phyloP scores from a whole-genome alignment of 345 rosid genomes.

The Limnanthes douglasii region DNA sequence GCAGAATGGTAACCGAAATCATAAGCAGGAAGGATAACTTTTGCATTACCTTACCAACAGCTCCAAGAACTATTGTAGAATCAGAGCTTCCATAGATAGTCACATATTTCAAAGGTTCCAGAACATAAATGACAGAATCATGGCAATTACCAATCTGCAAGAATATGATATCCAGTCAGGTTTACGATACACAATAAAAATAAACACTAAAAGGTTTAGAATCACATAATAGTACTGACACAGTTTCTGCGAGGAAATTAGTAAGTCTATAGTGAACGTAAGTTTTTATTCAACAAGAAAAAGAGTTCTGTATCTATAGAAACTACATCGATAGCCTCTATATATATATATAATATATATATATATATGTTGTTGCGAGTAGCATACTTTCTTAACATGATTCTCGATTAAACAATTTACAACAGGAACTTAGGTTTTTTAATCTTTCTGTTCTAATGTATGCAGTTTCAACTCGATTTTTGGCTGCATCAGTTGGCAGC shows the following conservation, averaged over 20 bases:
- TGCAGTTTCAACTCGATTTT: too few relatives aligned
- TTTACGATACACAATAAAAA: slow-evolving; percentile 9
- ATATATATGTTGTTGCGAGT: too few relatives aligned
- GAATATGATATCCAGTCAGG: too few relatives aligned
- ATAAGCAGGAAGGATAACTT: slow-evolving; percentile 3
- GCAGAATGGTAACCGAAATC: not conserved
- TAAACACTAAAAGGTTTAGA: too few relatives aligned
- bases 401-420: too few relatives aligned
- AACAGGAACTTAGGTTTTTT: too few relatives aligned
- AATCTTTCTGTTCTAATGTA: too few relatives aligned
- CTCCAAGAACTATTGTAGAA: slow-evolving; percentile 91
- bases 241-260: slow-evolving; percentile 2
- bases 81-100: slow-evolving; percentile 95
- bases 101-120: slow-evolving; percentile 85
- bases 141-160: slow-evolving; percentile 89
- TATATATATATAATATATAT: too few relatives aligned
- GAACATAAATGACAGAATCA: slow-evolving; percentile 82
- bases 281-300: slow-evolving; percentile 3
- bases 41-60: slow-evolving; percentile 73
- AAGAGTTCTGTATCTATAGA: slow-evolving; percentile 2
- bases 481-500: too few relatives aligned
- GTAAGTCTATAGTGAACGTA: not conserved
- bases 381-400: too few relatives aligned
- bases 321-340: too few relatives aligned
- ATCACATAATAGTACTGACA: too few relatives aligned